phyloP scores from a whole-genome alignment of 2,329 filamentous ascomycete genomes.

The Fusarium subglutinans region DNA sequence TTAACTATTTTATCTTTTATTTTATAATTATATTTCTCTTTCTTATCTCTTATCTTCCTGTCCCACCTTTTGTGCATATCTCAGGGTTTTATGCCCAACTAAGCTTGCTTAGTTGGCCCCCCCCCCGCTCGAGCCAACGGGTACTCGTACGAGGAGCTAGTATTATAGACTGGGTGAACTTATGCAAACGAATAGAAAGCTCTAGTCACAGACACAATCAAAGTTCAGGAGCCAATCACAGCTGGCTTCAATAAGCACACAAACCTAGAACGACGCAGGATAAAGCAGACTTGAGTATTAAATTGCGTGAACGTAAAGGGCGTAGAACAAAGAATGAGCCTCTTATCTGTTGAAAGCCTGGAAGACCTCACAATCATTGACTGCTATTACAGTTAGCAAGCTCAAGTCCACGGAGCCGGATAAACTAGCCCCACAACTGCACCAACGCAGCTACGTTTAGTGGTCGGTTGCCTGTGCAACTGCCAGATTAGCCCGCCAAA shows the following conservation, averaged over 20 bases:
- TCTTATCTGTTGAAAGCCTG: background rate
- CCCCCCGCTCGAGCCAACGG: too few species aligned
- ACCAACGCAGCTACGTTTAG: slow-evolving; percentile 14
- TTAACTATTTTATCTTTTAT: too few species aligned
- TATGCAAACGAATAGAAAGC: background rate
- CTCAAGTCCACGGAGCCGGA: slow-evolving; percentile 19
- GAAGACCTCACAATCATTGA: background rate
- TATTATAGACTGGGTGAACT: background rate
- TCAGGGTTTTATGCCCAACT: too few species aligned
- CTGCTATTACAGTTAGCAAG: background rate
- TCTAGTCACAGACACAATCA: background rate
- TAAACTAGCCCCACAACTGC: slow-evolving; percentile 26
- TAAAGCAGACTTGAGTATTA: background rate
- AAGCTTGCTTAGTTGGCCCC: too few species aligned
- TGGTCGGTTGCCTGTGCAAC: slow-evolving; percentile 39
- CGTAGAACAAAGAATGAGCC: background rate
- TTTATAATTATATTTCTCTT: too few species aligned
- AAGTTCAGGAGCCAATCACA: background rate
- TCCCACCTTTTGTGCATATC: too few species aligned
- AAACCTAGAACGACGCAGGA: background rate
- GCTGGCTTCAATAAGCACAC: background rate
- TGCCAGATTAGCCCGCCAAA: slow-evolving; percentile 37
- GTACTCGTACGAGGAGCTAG: too few species aligned
- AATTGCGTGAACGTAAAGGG: background rate
- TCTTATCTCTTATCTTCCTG: too few species aligned